Evolutionary conservation across 768 basidiomycete genomes (phyloP), one percentile per base, ranked within the genome.

Genomic region (Albatrellus ellisii): DNA sequence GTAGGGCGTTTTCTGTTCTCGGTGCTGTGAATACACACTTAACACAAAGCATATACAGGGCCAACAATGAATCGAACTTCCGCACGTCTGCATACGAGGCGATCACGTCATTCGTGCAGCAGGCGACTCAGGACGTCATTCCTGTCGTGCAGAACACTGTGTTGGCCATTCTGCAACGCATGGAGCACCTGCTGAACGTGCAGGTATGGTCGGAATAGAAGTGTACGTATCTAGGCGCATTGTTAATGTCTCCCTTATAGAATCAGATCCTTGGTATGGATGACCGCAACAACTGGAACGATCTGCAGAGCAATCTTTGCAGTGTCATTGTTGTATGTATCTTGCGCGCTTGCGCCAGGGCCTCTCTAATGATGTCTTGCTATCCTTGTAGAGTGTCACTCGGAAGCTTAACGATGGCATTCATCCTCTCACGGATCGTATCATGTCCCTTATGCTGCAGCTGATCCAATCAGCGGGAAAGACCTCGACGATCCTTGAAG

Each of bases 201-300:
- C 86, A 89, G 69, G 86, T 85, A 24, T 36, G 72, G 58, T 6
- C 8, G 17, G 9, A 18, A 4, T 27, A 9, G 38, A 14, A 14
- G 24, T 26, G n/a, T n/a, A 34, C 5, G 6, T 17, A 11, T 34
- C 20, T 20, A 24, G 22, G 26, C 17, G 1, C 15, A 32, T 17
- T 4, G 40, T 35, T 15, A 51, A 24, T 31, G 25, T 28, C 46
- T 9, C 18, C 3, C 15, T 27, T 27, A 11, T 53, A 92, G 77
- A 88, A 85, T 59, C 92, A 98, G 63, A 83, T 98, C 44, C 68
- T 99, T 28, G 95, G 95, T 33, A 69, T 79, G 14, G 95, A 99
- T 60, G 95, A 99, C 56, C 79, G 88, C 48, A 92, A 91, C 62
- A 99, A 95, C 66, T 95, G 94, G 91, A 95, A 95, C 56, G 94